Evolutionary conservation across 164 flowering plant genomes (phyloP), one percentile per base, ranked within the genome.

Genomic region (Kingdonia uniflora): DNA sequence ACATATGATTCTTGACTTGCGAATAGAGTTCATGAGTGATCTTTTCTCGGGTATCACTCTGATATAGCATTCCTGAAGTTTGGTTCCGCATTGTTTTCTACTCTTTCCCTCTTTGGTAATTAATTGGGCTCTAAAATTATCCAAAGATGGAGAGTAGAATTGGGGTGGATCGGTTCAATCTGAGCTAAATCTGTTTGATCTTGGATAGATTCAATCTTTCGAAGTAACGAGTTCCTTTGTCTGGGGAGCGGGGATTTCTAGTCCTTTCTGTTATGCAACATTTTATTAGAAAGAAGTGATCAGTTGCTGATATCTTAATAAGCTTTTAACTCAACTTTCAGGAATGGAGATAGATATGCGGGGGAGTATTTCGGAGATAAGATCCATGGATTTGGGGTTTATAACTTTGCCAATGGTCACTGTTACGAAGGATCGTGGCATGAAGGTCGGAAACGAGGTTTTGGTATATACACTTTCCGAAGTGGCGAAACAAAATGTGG

Each of bases 331-430:
- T 29, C 6, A 3, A 8, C 35, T 23, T 51, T 48, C 42, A 91
- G 99, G 66, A 94, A 94, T 72, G 97, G 97, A 48, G 99, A 94
- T 64, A 75, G 69, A 63, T 94, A 86, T 62, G 84, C 87, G 0
- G 99, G 99, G 15, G 99, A 94, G 58, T 94, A 94, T 65, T 94
- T 94, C 40, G 97, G 85, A 16, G 99, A 94, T 66, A 94, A 85
- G 66, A 72, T 89, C 46, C 99, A 94, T 64, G 99, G 99, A 0
- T 94, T 86, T 61, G 99, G 99, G 12, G 92, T 83, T 2, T 94
- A 94, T 65, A 95, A 80, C 61, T 94, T 94, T 62, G 89, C 96
- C 2, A 83, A 94, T 55, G 84, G 97, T 38, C 99, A 94, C 56
- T 76, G 80, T 17, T 94, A 94, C 12, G 97, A 94, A 48, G 99